A percentile compares a stretch with the other conserved stretches of the same genome.
Evolutionary conservation across 2,329 filamentous ascomycete species (phyloP).

Genomic region (Penicillium sp.): DNA sequence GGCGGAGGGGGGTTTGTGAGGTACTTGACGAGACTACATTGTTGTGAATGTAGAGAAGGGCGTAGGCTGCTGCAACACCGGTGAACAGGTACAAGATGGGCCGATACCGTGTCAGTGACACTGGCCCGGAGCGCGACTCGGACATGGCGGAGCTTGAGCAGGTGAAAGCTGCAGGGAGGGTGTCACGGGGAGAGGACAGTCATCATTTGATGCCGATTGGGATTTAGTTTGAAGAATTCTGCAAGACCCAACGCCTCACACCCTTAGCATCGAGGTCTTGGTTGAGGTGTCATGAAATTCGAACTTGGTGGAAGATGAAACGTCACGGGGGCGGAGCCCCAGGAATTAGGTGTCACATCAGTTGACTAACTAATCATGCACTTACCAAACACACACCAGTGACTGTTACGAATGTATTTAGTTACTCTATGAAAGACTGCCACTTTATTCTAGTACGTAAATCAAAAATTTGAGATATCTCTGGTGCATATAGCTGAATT

Average conservation of each 20-base stretch:
- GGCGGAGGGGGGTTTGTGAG: constrained; percentile 34
- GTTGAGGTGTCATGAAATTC: background rate
- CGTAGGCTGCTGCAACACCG: constrained; percentile 43
- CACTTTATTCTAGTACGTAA: background rate
- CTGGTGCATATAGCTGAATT: background rate
- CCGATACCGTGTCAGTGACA: constrained; percentile 40
- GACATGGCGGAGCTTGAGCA: constrained; percentile 30
- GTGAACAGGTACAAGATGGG: constrained; percentile 44
- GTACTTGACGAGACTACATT: constrained; percentile 28
- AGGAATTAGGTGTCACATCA: background rate
- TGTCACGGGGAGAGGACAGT: constrained; percentile 12
- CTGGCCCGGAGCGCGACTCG: constrained; percentile 30
- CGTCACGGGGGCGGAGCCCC: background rate
- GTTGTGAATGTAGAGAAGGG: constrained; percentile 42
- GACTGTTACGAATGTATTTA: background rate
- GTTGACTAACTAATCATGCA: background rate
- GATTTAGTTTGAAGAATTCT: background rate
- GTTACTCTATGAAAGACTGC: background rate
- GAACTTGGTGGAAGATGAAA: constrained; percentile 1
- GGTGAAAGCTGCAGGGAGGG: constrained; percentile 13
- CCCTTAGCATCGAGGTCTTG: background rate
- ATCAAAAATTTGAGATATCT: background rate
- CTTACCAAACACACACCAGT: background rate
- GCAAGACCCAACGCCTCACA: background rate
- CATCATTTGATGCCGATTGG: constrained; percentile 14